Conservation (phyloP, 2,329 filamentous ascomycete genomes). For the Aspergillus thermomutatus region DNA sequence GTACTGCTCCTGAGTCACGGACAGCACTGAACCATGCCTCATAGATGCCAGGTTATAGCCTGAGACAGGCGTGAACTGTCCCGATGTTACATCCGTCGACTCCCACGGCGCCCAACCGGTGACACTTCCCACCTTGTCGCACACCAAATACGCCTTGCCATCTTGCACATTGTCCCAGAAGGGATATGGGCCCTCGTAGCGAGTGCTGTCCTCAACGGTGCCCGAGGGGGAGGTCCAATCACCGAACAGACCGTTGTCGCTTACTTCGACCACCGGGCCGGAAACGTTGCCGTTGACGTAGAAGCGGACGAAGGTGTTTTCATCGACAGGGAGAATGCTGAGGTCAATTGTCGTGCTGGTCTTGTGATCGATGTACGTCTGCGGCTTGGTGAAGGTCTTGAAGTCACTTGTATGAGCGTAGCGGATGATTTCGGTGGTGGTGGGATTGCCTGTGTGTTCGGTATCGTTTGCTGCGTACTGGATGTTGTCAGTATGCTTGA, state of each 20-base stretch:
- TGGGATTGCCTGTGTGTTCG: conserved; percentile 5
- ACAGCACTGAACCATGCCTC: conserved; percentile 11
- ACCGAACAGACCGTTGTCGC: conserved; percentile 10
- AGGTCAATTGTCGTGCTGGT: conserved; percentile 10
- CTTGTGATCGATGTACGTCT: conserved; percentile 7
- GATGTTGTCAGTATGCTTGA: background rate
- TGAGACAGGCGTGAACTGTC: conserved; percentile 1
- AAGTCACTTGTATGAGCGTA: conserved; percentile 15
- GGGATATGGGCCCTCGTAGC: conserved; percentile 13
- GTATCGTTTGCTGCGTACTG: conserved; percentile 11
- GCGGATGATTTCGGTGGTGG: conserved; percentile 6
- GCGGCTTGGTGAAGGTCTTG: conserved; percentile 9
- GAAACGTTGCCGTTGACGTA: conserved; percentile 5
- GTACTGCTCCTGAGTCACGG: conserved; percentile 11
- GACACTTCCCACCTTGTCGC: conserved; percentile 7
- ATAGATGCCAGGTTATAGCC: conserved; percentile 8
- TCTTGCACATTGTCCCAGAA: conserved; percentile 10
- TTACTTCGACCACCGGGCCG: conserved; percentile 7
- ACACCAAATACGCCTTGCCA: conserved; percentile 8
- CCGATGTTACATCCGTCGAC: conserved; percentile 3
- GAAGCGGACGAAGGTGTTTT: conserved; percentile 9
- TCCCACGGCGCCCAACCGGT: conserved; percentile 9
- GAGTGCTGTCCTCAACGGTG: conserved; percentile 2
- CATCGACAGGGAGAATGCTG: conserved; percentile 2
- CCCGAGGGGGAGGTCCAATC: conserved; percentile 6